These are phyloP conservation scores for Eutrema salsugineum DNA, from an alignment of 441 rosid genomes.

Conservation along the genomic window DNA sequence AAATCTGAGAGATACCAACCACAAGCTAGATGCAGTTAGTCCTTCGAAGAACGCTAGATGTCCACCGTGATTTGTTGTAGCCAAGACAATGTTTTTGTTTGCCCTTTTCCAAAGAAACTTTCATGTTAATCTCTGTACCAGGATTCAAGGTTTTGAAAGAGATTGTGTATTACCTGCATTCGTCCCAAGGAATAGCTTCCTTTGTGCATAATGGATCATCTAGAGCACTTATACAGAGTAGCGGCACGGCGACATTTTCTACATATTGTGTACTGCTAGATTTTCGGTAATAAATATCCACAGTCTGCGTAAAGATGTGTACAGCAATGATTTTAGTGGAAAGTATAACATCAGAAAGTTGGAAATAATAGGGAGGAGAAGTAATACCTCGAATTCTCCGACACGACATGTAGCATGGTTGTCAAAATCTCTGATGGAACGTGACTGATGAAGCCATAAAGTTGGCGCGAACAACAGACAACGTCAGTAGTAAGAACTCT, in stretches of 20 bases:
- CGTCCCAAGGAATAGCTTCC: conserved; percentile 98
- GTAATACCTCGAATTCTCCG: conserved; percentile 76
- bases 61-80: conserved; percentile 75
- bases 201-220: conserved; percentile 89
- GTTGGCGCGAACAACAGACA: conserved; percentile 4
- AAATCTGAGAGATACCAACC: conserved; percentile 38
- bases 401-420: conserved; percentile 71
- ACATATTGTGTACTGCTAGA: conserved; percentile 69
- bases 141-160: background rate
- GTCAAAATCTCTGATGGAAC: conserved; percentile 85
- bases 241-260: conserved; percentile 62
- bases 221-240: conserved; percentile 82
- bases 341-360: conserved; percentile 4
- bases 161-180: conserved; percentile 63
- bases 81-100: conserved; percentile 73
- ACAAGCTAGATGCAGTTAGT: conserved; percentile 51
- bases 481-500: conserved; percentile 5
- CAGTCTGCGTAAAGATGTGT: conserved; percentile 52
- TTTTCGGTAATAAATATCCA: conserved; percentile 75
- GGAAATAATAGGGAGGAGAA: background rate
- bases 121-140: background rate
- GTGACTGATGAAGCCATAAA: conserved; percentile 51
- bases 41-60: conserved; percentile 92
- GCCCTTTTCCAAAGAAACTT: conserved; percentile 40
- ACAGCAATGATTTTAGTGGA: conserved; percentile 1